Conservation (phyloP, 140 eudicot genomes). For the Senecio squalidus region DNA sequence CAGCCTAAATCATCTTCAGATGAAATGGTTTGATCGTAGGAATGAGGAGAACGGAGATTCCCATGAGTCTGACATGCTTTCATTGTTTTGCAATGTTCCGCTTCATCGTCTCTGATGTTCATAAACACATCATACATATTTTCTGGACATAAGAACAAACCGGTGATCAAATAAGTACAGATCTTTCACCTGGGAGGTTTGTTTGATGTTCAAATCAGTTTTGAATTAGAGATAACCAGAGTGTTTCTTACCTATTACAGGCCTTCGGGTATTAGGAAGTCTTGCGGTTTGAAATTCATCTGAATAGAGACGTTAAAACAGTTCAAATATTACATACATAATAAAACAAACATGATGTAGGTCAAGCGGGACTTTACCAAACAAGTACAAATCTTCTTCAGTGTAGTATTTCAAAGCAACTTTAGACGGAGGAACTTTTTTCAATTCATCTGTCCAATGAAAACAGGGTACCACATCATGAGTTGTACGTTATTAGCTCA, state of each 20-base stretch:
- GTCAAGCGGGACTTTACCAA: constrained; percentile 56
- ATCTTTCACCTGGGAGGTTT: not conserved
- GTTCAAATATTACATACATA: not conserved
- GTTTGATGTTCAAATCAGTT: not conserved
- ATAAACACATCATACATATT: constrained; percentile 88
- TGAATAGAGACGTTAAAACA: constrained; percentile 17
- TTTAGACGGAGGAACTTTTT: constrained; percentile 69
- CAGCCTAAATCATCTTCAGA: constrained; percentile 56
- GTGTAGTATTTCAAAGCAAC: constrained; percentile 91
- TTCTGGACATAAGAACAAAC: constrained; percentile 39
- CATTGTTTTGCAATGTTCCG: constrained; percentile 99
- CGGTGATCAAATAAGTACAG: not conserved
- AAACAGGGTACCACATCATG: not conserved
- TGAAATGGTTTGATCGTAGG: constrained; percentile 29
- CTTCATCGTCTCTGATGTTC: constrained; percentile 98
- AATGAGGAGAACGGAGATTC: constrained; percentile 88
- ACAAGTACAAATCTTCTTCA: constrained; percentile 77
- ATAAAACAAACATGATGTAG: constrained; percentile 8
- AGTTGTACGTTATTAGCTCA: not conserved
- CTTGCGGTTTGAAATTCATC: constrained; percentile 98
- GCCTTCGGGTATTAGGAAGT: constrained; percentile 83
- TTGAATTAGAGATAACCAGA: not conserved
- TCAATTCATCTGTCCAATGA: constrained; percentile 57
- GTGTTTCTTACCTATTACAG: constrained; percentile 55
- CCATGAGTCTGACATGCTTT: constrained; percentile 96